Evolutionary conservation across 495 filamentous ascomycete species (phyloP).

Genomic region (Amniculicola lignicola): DNA sequence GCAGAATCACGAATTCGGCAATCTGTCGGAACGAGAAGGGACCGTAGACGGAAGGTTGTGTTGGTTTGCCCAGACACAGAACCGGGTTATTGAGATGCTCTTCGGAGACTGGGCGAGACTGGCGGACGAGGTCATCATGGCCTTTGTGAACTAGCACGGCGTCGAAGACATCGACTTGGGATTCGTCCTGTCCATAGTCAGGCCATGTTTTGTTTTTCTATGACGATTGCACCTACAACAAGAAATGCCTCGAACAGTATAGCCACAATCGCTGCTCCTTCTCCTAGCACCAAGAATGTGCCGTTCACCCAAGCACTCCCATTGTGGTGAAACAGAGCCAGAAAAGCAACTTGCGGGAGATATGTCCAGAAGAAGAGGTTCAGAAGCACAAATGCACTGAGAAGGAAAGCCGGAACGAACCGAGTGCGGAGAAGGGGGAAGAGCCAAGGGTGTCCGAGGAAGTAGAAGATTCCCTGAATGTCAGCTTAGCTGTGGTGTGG

Average conservation of each 20-base stretch:
- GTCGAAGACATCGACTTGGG: slow-evolving; percentile 66
- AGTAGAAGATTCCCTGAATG: slow-evolving; percentile 58
- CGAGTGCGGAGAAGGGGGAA: slow-evolving; percentile 60
- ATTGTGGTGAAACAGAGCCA: slow-evolving; percentile 59
- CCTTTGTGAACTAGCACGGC: slow-evolving; percentile 60
- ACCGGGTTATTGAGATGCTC: slow-evolving; percentile 52
- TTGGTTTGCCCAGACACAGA: slow-evolving; percentile 57
- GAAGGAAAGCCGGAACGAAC: slow-evolving; percentile 55
- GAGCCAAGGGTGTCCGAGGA: slow-evolving; percentile 58
- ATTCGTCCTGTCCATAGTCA: slow-evolving; percentile 58
- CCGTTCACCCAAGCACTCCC: slow-evolving; percentile 60
- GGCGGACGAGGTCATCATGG: slow-evolving; percentile 54
- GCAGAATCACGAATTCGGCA: slow-evolving; percentile 46
- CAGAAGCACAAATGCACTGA: slow-evolving; percentile 59
- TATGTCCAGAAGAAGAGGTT: slow-evolving; percentile 62
- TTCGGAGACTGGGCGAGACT: slow-evolving; percentile 53
- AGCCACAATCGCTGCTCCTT: slow-evolving; percentile 59
- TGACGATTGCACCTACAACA: slow-evolving; percentile 46
- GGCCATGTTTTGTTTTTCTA: too few relatives aligned
- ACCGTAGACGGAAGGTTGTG: slow-evolving; percentile 56
- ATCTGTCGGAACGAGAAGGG: slow-evolving; percentile 55
- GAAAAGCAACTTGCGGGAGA: slow-evolving; percentile 59
- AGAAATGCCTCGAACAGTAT: slow-evolving; percentile 66
- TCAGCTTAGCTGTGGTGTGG: neutral
- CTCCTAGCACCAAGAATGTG: slow-evolving; percentile 63